Conservation (phyloP, 768 basidiomycete genomes). For the Tulasnella sp. region DNA sequence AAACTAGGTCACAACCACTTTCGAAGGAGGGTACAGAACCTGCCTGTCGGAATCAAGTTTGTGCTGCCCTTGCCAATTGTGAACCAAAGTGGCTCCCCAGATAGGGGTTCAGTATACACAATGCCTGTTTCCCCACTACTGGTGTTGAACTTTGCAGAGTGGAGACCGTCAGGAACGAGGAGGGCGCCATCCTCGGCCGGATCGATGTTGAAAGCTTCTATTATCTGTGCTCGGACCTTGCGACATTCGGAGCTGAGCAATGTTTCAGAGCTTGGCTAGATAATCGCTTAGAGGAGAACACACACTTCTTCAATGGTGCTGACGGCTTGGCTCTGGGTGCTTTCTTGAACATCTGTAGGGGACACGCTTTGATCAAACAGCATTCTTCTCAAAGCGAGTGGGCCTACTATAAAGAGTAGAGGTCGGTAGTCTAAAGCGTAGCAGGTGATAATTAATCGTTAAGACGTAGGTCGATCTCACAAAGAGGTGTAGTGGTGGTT, state of each 20-base stretch:
- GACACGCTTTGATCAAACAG: too few species aligned
- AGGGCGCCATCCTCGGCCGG: conserved; percentile 47
- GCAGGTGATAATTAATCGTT: too few species aligned
- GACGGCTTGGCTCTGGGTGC: conserved; percentile 2
- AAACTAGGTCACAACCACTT: neutral
- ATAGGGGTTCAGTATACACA: conserved; percentile 31
- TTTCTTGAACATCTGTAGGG: conserved; percentile 15
- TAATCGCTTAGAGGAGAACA: neutral
- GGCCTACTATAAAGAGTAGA: too few species aligned
- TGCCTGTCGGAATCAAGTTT: conserved; percentile 59
- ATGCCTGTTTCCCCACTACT: conserved; percentile 50
- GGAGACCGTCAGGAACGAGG: conserved; percentile 62
- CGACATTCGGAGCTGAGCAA: neutral
- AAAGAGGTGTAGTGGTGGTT: too few species aligned
- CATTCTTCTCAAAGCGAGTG: neutral
- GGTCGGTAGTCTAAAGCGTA: too few species aligned
- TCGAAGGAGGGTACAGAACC: neutral
- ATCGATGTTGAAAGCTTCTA: neutral
- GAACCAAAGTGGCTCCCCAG: conserved; percentile 71
- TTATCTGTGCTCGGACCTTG: conserved; percentile 8
- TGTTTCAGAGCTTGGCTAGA: neutral
- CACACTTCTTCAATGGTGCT: conserved; percentile 3
- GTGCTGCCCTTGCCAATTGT: conserved; percentile 52
- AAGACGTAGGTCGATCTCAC: too few species aligned
- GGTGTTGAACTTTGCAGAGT: conserved; percentile 53